Evolutionary conservation across 768 basidiomycete species (phyloP).

Genomic region (Panaeolus cyanescens): DNA sequence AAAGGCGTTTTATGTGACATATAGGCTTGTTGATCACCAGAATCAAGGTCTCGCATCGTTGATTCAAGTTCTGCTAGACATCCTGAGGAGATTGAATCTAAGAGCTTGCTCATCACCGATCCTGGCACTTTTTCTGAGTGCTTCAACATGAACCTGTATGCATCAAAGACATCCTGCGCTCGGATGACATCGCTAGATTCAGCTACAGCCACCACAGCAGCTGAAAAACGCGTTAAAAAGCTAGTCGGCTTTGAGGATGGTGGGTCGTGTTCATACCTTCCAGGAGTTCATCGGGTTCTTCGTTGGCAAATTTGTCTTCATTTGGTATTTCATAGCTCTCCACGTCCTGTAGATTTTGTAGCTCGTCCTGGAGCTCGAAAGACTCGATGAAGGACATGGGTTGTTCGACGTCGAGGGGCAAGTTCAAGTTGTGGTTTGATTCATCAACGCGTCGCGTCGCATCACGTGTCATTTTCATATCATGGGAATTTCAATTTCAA

Average conservation of each 20-base stretch:
- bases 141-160: constrained; percentile 83
- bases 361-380: constrained; percentile 82
- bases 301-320: constrained; percentile 63
- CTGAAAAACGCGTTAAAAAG: constrained; percentile 33
- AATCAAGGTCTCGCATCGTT: constrained; percentile 67
- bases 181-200: constrained; percentile 72
- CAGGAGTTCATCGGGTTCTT: constrained; percentile 56
- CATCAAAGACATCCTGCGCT: constrained; percentile 73
- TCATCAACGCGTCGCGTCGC: constrained; percentile 15
- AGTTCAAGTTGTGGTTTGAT: not conserved
- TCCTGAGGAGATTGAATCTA: constrained; percentile 84
- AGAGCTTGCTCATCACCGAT: constrained; percentile 75
- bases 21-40: constrained; percentile 64
- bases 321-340: constrained; percentile 65
- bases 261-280: constrained; percentile 44
- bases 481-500: not conserved
- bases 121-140: constrained; percentile 63
- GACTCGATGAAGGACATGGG: constrained; percentile 22
- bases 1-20: constrained; percentile 70
- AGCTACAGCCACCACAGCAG: constrained; percentile 81
- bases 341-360: constrained; percentile 62
- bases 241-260: not conserved
- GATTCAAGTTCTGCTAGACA: constrained; percentile 74
- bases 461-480: constrained; percentile 10
- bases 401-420: not conserved